phyloP scores from a whole-genome alignment of 257 asterid genomes.

The Plantago elongata region DNA sequence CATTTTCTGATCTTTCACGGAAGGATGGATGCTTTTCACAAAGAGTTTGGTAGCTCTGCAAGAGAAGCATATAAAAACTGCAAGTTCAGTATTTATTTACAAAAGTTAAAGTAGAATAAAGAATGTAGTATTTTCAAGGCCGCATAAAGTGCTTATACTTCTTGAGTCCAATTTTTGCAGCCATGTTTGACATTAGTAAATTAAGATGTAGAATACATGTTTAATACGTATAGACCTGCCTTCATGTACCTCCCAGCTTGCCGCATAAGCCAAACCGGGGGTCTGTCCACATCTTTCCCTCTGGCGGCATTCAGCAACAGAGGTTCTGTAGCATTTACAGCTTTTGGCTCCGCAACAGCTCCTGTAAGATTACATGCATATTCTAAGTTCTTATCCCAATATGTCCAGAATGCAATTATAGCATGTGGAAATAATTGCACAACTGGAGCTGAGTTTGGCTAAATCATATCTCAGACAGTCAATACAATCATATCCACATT shows the following conservation, averaged over 20 bases:
- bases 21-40: constrained; percentile 95
- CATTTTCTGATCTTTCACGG: constrained; percentile 97
- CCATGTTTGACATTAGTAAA: too few species aligned
- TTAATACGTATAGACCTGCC: constrained; percentile 67
- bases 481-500: too few species aligned
- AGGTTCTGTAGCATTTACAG: constrained; percentile 70
- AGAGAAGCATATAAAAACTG: constrained; percentile 24
- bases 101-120: not conserved
- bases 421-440: too few species aligned
- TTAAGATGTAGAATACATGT: not conserved
- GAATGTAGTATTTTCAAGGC: too few species aligned
- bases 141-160: too few species aligned
- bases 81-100: constrained; percentile 19
- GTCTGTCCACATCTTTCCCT: constrained; percentile 91
- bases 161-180: too few species aligned
- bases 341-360: constrained; percentile 79
- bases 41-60: constrained; percentile 83
- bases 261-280: constrained; percentile 99
- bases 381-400: not conserved
- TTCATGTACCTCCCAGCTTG: constrained; percentile 99
- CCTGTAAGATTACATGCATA: constrained; percentile 33
- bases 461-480: too few species aligned
- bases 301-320: constrained; percentile 77
- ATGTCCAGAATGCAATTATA: too few species aligned
- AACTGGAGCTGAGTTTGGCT: too few species aligned